Evolutionary conservation across 768 basidiomycete genomes (phyloP), one percentile per base, ranked within the genome.

Genomic region (Hemileccinum rubropunctum): DNA sequence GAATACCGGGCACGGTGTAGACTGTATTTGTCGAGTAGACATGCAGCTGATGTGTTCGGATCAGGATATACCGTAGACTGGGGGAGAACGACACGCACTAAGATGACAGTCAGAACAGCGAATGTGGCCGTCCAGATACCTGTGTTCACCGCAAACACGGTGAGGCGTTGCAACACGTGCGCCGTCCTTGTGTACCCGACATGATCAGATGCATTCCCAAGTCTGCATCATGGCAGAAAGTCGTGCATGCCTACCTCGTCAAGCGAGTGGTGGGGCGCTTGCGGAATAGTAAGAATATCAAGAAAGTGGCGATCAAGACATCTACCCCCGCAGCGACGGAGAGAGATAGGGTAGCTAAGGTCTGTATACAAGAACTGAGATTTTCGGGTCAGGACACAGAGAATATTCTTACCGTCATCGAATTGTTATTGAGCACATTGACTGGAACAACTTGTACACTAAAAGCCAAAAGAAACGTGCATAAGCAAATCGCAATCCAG

Each of bases 121-220:
- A 59, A 65, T 0, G 77, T 77, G 53, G 83, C 82, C 13, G 79
- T 73, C 13, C 76, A 77, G 8, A 81, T 73, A 2, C 78, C 71
- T 1, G 51, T 47, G 17, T 51, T 46, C 13, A 57, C 37, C 1
- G 51, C 43, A 18, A 57, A 57, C 6, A 57, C 11, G 0, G 3
- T 35, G 11, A 59, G 50, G 5, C 43, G 40, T 27, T 57, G 54
- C 1, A 59, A 30, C 8, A 52, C 2, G 21, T 47, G 39, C 2
- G 9, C 34, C 21, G 52, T 58, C 2, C 58, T 60, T 35, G 32
- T 1, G 7, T 8, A 39, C 13, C 3, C 23, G 23, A 18, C 28
- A 5, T 30, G 14, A 39, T 44, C n/a, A 45, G 26, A 20, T 39
- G 2, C 2, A 6, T 18, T 18, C 10, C 12, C 11, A 11, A 21